A percentile compares a stretch with the other conserved stretches of the same genome.
Evolutionary conservation across 2,329 filamentous ascomycete species (phyloP).

Genomic region (Teratosphaeriaceae sp.): DNA sequence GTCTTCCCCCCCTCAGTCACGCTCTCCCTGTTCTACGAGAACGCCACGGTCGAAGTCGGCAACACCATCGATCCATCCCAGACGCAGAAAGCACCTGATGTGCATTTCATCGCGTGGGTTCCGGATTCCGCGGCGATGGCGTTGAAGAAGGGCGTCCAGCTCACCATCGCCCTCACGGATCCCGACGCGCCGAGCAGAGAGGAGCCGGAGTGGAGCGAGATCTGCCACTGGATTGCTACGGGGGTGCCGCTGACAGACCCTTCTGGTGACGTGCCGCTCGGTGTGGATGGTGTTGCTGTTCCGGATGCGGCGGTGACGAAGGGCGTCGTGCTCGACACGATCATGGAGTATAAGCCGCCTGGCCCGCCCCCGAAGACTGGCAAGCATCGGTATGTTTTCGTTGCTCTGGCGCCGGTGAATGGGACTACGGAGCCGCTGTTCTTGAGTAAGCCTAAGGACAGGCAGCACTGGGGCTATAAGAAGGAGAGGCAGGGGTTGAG

Average conservation of each 20-base stretch:
- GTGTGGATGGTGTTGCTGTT: too few relatives aligned
- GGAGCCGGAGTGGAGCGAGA: conserved; percentile 49
- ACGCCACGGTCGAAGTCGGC: conserved; percentile 44
- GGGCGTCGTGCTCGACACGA: not conserved
- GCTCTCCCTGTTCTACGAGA: conserved; percentile 42
- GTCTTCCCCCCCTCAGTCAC: conserved; percentile 51
- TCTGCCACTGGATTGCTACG: conserved; percentile 51
- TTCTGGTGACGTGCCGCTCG: conserved; percentile 2
- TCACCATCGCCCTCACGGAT: conserved; percentile 49
- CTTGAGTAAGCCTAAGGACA: conserved; percentile 41
- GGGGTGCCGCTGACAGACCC: conserved; percentile 25
- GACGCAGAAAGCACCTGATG: conserved; percentile 36
- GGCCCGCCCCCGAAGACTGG: conserved; percentile 50
- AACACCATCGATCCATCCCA: conserved; percentile 46
- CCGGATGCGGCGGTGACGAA: too few relatives aligned
- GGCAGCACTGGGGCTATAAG: conserved; percentile 51
- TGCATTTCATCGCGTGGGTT: conserved; percentile 21
- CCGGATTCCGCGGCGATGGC: conserved; percentile 5
- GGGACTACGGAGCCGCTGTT: conserved; percentile 36
- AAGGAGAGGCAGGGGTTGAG: conserved; percentile 45
- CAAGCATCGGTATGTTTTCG: conserved; percentile 52
- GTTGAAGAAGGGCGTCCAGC: conserved; percentile 23
- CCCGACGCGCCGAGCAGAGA: conserved; percentile 51
- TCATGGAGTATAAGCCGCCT: conserved; percentile 48
- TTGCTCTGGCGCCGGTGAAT: conserved; percentile 42